These are phyloP conservation scores for Verticillium tricorpus DNA, from an alignment of 2,329 filamentous ascomycete species.

Conservation along the genomic window DNA sequence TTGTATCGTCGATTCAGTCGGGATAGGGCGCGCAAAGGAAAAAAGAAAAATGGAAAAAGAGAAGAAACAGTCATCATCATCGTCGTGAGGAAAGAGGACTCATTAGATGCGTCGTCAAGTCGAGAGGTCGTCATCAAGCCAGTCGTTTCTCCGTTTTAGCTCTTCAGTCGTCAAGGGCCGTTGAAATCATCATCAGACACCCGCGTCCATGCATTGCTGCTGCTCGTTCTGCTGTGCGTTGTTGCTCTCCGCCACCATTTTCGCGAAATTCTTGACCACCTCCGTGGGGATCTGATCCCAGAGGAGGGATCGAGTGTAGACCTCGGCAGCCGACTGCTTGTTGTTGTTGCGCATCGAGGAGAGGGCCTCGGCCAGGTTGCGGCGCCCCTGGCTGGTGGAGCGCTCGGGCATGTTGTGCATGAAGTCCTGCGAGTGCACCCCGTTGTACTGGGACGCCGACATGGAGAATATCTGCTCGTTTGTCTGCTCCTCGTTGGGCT, in stretches of 20 bases:
- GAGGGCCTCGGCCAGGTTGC: slow-evolving; percentile 76
- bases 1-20: slow-evolving; percentile 15
- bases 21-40: slow-evolving; percentile 7
- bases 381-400: slow-evolving; percentile 58
- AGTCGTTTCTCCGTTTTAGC: slow-evolving; percentile 11
- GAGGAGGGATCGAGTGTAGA: slow-evolving; percentile 87
- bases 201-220: slow-evolving; percentile 37
- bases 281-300: slow-evolving; percentile 93
- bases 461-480: slow-evolving; percentile 85
- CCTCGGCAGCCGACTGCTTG: slow-evolving; percentile 75
- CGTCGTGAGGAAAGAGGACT: slow-evolving; percentile 12
- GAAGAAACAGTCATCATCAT: slow-evolving; percentile 5
- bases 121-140: not conserved
- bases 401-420: slow-evolving; percentile 51
- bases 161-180: slow-evolving; percentile 22
- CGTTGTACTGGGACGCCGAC: slow-evolving; percentile 83
- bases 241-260: slow-evolving; percentile 78
- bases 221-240: slow-evolving; percentile 35
- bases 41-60: slow-evolving; percentile 5
- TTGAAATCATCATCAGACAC: slow-evolving; percentile 22
- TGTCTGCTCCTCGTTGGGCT: slow-evolving; percentile 78
- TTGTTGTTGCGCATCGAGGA: slow-evolving; percentile 68
- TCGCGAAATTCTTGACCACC: slow-evolving; percentile 87
- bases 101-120: slow-evolving; percentile 26
- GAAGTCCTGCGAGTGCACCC: slow-evolving; percentile 72